Base-by-base conservation (phyloP, 2,329 filamentous ascomycete species). In the Ceratocystiopsis sp. region DNA sequence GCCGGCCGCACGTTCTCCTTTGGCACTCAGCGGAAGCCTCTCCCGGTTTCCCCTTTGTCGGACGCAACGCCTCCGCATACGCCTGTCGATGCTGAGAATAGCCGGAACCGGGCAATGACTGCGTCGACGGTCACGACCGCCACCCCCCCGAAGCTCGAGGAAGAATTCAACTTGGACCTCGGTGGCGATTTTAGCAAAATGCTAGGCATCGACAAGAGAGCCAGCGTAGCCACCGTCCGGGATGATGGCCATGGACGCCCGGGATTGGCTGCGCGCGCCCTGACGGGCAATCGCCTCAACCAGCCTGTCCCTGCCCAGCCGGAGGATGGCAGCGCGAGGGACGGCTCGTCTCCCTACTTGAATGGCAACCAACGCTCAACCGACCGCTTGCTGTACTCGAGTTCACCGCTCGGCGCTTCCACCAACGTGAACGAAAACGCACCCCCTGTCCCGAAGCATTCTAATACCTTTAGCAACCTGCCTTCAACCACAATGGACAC, bases 1-100 rank as follows among this genome's bases (percentile, higher is more conserved):
- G 72, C 71, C 36, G 67, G 68, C 11, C 66, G 72, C 41, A 75
- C 73, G 1, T 75, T 75, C 50, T 75, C 73, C 3, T 76, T 77
- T 53, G 72, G 71, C 19, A 65, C 64, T 33, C 64, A 64, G 48
- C 75, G 73, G 54, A 75, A 73, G 52, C 56, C 62, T 39, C 42
- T 61, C 16, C 55, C 61, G 6, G 50, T 59, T 8, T 29, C 25
- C 25, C 25, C 25, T 29, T 54, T 58, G 35, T 57, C 62, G 21
- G 58, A 66, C 33, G 55, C 59, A 29, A 54, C 59, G 14, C 49
- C 58, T 2, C 45, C 43, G 12, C 45, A 38, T 10, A 48, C 45
- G 4, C 46, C 47, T 1, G 44, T 21, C 10, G 35, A 19, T 37
- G 55, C 19, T 42, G 47, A 66, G 67, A 21, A 55, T 61, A 45